These are phyloP conservation scores for Nemania sp. DNA, from an alignment of 2,329 filamentous ascomycete species.

Conservation along the genomic window DNA sequence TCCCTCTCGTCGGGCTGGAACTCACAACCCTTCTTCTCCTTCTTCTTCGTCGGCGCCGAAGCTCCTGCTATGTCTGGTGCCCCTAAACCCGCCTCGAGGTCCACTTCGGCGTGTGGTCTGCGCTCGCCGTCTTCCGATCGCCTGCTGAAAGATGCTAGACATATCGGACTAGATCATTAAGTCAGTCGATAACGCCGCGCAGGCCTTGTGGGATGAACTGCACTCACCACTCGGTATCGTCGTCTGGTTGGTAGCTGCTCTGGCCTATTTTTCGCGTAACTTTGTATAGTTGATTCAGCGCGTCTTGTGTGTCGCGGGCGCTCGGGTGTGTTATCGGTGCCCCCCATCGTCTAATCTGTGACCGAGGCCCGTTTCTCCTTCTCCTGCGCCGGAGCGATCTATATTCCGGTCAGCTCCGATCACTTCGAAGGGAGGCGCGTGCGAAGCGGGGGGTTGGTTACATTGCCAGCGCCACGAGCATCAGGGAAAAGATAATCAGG, in stretches of 20 bases:
- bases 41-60: neutral
- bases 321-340: neutral
- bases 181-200: neutral
- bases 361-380: neutral
- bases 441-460: no score
- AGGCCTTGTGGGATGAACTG: neutral
- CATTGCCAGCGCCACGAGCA: no score
- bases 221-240: slow-evolving; percentile 14
- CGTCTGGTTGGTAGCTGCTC: neutral
- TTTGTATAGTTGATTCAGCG: neutral
- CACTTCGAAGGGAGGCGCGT: no score
- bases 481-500: no score
- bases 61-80: no score
- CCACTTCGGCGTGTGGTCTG: neutral
- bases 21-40: neutral
- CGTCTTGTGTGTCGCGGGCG: neutral
- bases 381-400: neutral
- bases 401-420: neutral
- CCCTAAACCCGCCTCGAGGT: neutral
- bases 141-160: slow-evolving; percentile 32
- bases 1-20: slow-evolving; percentile 37
- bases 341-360: neutral
- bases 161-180: slow-evolving; percentile 33
- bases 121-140: slow-evolving; percentile 3
- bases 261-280: slow-evolving; percentile 6